Base-by-base conservation (phyloP, 495 filamentous ascomycete species). In the Podospora tetraspora region DNA sequence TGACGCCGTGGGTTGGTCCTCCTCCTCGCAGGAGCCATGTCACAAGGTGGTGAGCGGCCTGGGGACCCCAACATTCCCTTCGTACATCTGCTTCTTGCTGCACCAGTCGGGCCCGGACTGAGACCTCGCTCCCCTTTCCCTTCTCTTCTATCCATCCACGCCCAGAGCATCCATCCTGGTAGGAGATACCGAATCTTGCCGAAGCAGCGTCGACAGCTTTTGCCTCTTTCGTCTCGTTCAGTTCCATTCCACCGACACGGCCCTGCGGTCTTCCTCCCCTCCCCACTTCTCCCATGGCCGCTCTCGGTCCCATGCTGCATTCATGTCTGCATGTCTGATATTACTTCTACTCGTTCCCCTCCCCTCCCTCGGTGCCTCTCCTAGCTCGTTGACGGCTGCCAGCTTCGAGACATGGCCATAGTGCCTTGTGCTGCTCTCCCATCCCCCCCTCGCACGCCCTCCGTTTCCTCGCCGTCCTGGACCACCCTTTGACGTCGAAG, bases 301-400 rank as follows among this genome's bases (percentile, higher is more conserved):
- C 6, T 11, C 22, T 24, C 61, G 16, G 21, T 16, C 21, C 16
- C 59, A 13, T 60, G 58, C 59, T 60, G 43, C 37, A n/a, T 52
- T 24, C n/a, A 13, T 27, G 58, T 67, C 66, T 68, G 66, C 66
- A 68, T 68, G 66, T 68, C 66, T 68, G 66, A 68, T 68, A 66
- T 66, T 61, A 63, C 32, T 23, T 60, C 30, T 56, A 56, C 37
- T 63, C 66, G 43, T n/a, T n/a, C 19, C 43, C 32, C 32, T 10
- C 12, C 32, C 32, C 32, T 19, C 43, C 16, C 43, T 52, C 43
- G 1, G 32, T 12, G 32, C 16, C 60, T 8, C 21, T 32, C 64
- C 57, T 52, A 34, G 64, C 57, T 37, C 32, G 9, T 43, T 59
- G 64, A 66, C 64, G 52, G 64, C 57, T 66, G 57, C 64, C 64